Evolutionary conservation across 2,329 filamentous ascomycete genomes (phyloP).

Genomic region (Ambrosiella cleistominuta): DNA sequence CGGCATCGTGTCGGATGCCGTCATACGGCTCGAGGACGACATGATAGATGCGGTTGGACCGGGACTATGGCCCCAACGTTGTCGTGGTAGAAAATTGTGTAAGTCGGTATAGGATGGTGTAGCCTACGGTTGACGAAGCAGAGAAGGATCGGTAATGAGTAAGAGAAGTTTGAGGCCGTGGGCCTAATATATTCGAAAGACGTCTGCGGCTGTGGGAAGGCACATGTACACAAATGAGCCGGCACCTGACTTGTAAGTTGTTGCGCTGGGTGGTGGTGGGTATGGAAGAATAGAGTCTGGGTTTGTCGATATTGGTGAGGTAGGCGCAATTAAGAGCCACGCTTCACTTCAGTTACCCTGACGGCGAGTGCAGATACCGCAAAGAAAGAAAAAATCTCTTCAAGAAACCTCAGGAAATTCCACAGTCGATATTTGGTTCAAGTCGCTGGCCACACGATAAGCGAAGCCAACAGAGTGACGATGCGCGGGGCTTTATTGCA

Average conservation of each 20-base stretch:
- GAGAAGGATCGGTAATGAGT: neutral
- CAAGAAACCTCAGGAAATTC: neutral
- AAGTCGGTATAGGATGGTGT: neutral
- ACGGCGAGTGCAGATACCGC: too few species aligned
- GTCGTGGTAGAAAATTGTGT: neutral
- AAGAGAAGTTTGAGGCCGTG: conserved; percentile 17
- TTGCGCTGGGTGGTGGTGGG: neutral
- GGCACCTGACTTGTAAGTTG: conserved; percentile 1
- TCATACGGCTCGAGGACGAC: conserved; percentile 11
- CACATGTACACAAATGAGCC: conserved; percentile 23
- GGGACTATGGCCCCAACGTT: conserved; percentile 5
- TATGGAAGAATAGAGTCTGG: neutral
- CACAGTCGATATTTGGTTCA: conserved; percentile 4
- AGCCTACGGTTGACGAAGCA: neutral
- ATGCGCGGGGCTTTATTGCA: conserved; percentile 12
- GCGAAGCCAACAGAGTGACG: conserved; percentile 12
- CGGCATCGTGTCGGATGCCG: conserved; percentile 10
- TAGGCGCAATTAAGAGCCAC: neutral
- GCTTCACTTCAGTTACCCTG: neutral
- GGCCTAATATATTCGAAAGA: conserved; percentile 23
- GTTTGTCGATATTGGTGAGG: neutral
- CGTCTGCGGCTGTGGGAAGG: conserved; percentile 18
- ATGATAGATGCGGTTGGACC: conserved; percentile 3
- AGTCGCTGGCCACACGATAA: conserved; percentile 10
- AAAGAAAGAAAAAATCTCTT: neutral